A percentile compares a stretch with the other conserved stretches of the same genome.
These are phyloP conservation scores for Ophiostoma piceae DNA, from an alignment of 2,329 filamentous ascomycete genomes.

Conservation along the genomic window DNA sequence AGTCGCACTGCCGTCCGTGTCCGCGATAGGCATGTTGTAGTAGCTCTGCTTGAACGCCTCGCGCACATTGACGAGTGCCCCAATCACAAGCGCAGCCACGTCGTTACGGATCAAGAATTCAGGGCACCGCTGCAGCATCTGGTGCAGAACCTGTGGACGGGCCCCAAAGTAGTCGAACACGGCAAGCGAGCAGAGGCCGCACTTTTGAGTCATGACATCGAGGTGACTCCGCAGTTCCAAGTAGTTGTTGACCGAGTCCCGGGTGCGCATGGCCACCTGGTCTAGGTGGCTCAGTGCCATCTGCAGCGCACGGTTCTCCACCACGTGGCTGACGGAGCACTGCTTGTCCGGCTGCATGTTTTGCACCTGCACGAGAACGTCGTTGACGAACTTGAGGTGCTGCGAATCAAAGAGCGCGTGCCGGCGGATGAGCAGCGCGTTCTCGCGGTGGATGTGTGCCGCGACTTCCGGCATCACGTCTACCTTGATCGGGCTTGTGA, in stretches of 20 bases:
- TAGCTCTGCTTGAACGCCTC: conserved; percentile 45
- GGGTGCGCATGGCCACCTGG: conserved; percentile 66
- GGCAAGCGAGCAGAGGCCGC: conserved; percentile 52
- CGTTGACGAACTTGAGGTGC: conserved; percentile 62
- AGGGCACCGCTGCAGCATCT: conserved; percentile 58
- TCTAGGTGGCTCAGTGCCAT: conserved; percentile 63
- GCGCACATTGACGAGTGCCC: conserved; percentile 50
- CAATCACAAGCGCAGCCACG: conserved; percentile 47
- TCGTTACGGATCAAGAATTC: conserved; percentile 52
- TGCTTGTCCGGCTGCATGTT: conserved; percentile 40
- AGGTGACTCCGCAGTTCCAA: conserved; percentile 43
- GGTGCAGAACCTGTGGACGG: conserved; percentile 54
- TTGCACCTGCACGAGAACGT: conserved; percentile 55
- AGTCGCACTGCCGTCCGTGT: conserved; percentile 29
- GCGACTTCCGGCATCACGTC: conserved; percentile 43
- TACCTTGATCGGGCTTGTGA: conserved; percentile 38
- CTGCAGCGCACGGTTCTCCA: conserved; percentile 49
- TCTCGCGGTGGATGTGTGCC: conserved; percentile 64
- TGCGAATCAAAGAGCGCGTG: conserved; percentile 74
- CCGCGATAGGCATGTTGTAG: conserved; percentile 29
- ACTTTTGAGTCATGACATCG: conserved; percentile 45
- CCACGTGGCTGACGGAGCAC: conserved; percentile 44
- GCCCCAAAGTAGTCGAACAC: conserved; percentile 57
- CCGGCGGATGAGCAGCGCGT: conserved; percentile 65
- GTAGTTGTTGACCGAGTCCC: conserved; percentile 62